A percentile compares a stretch with the other conserved stretches of the same genome.
These are phyloP conservation scores for Lactarius psammicola DNA, from an alignment of 768 basidiomycete genomes.

Conservation along the genomic window DNA sequence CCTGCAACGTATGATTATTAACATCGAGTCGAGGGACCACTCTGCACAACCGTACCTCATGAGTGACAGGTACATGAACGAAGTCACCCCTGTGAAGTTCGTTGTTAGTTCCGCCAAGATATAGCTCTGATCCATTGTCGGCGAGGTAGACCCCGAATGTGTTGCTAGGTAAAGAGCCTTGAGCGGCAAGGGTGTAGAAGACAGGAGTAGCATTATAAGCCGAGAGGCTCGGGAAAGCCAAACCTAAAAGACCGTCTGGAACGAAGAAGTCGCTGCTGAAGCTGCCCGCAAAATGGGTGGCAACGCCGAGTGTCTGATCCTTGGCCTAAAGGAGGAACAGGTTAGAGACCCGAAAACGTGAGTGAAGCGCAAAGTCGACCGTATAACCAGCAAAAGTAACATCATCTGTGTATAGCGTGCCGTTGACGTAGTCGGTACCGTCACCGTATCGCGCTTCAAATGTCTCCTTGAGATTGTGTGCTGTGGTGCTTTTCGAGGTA, in stretches of 20 bases:
- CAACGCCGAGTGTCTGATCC: constrained; percentile 46
- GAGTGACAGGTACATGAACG: not conserved
- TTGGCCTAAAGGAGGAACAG: constrained; percentile 24
- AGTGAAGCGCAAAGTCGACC: constrained; percentile 23
- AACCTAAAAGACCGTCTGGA: constrained; percentile 45
- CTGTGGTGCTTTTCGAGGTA: constrained; percentile 9
- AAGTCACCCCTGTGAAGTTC: not conserved
- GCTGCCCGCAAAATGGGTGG: constrained; percentile 38
- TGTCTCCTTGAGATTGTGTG: constrained; percentile 30
- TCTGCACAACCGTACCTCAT: constrained; percentile 1
- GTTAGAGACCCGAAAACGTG: not conserved
- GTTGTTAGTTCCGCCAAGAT: constrained; percentile 13
- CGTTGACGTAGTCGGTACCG: constrained; percentile 39
- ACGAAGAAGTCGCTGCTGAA: constrained; percentile 27
- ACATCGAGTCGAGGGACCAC: not conserved
- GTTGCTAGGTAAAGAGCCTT: constrained; percentile 36
- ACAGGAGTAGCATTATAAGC: constrained; percentile 29
- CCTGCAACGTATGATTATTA: constrained; percentile 12
- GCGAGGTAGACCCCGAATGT: constrained; percentile 52
- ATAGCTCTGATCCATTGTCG: constrained; percentile 31
- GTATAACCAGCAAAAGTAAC: too few species aligned
- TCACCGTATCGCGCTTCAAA: constrained; percentile 42
- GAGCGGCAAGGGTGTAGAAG: constrained; percentile 44
- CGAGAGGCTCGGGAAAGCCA: constrained; percentile 37
- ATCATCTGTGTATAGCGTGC: constrained; percentile 44